Evolutionary conservation across 2,329 filamentous ascomycete genomes (phyloP).

Genomic region (Pestalotiopsis fici): DNA sequence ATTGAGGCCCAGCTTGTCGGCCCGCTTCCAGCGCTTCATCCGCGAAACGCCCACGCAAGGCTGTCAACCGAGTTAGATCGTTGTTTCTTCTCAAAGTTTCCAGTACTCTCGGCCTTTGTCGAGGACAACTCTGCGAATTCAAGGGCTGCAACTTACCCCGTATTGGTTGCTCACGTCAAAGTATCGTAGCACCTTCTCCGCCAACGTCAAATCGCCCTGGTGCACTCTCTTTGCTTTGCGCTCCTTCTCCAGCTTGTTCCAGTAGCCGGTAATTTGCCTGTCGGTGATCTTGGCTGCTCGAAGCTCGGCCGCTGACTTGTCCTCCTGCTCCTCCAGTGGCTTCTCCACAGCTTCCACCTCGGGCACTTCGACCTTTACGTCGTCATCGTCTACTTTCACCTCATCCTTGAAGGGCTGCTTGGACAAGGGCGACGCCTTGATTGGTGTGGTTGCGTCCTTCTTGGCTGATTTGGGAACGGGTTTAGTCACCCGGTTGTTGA

Average conservation of each 20-base stretch:
- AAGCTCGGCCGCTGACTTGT: conserved; percentile 53
- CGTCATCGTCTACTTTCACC: conserved; percentile 16
- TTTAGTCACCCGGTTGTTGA: conserved; percentile 60
- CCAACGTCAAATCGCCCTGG: conserved; percentile 68
- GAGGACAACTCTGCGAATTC: neutral
- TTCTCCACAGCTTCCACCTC: conserved; percentile 26
- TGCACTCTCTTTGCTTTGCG: conserved; percentile 74
- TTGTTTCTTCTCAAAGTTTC: neutral
- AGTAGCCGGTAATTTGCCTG: conserved; percentile 74
- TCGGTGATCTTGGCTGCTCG: conserved; percentile 67
- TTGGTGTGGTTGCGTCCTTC: conserved; percentile 32
- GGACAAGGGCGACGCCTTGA: conserved; percentile 17
- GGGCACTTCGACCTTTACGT: conserved; percentile 15
- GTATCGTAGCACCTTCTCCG: conserved; percentile 87
- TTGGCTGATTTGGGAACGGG: conserved; percentile 48
- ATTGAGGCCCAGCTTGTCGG: conserved; percentile 77
- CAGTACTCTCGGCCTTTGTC: no score
- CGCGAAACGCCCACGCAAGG: conserved; percentile 86
- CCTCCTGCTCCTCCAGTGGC: conserved; percentile 22
- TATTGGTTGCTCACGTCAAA: conserved; percentile 93
- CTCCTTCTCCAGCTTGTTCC: conserved; percentile 70
- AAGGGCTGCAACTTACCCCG: conserved; percentile 63
- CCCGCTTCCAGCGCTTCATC: conserved; percentile 84
- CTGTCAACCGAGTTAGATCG: conserved; percentile 42
- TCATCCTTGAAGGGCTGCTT: conserved; percentile 23